Base-by-base conservation (phyloP, 805 yeast genomes). In the Ogataea nakhonphanomensis region DNA sequence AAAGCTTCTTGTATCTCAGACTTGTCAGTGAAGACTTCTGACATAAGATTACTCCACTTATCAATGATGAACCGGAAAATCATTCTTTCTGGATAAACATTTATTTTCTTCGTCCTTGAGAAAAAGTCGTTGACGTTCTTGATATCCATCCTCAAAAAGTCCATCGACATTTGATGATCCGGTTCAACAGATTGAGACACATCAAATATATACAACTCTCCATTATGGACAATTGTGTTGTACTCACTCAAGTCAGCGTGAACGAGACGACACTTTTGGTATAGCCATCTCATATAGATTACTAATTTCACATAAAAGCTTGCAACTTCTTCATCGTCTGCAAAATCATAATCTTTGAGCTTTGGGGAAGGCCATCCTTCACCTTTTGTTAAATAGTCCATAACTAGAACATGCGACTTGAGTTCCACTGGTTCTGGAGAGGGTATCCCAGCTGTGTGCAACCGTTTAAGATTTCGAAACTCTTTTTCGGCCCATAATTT, bases 401-500 rank as follows among this genome's bases (percentile, higher is more conserved):
- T 93, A 17, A 91, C 91, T 32, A 93, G 66, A 2, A 93, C 96
- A 63, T 93, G 96, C 23, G 89, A 78, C 54, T 87, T 81, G 41
- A 93, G 72, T 50, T 87, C 95, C 10, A 88, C 64, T 1, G 99
- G 99, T 58, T 86, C 84, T 0, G 99, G 99, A 28, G 88, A 83
- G n/a, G 95, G 93, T 25, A 93, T 84, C 0, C 95, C 95, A 41
- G 80, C 74, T 33, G 73, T 59, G 59, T 84, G 68, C 14, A 93
- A 70, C 57, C 99, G 74, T 61, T 87, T 91, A 62, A 93, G 71
- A 59, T 93, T 93, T 41, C 99, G 68, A 51, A 90, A 91, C 65
- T 93, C 99, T 58, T 93, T 93, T 61, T 93, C 99, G 0, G 99
- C 98, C 99, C 99, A 93, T 17, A 90, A 75, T 61, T 87, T 88